Evolutionary conservation across 805 yeast species (phyloP).

Genomic region (Saccharomycopsis guyanensis): DNA sequence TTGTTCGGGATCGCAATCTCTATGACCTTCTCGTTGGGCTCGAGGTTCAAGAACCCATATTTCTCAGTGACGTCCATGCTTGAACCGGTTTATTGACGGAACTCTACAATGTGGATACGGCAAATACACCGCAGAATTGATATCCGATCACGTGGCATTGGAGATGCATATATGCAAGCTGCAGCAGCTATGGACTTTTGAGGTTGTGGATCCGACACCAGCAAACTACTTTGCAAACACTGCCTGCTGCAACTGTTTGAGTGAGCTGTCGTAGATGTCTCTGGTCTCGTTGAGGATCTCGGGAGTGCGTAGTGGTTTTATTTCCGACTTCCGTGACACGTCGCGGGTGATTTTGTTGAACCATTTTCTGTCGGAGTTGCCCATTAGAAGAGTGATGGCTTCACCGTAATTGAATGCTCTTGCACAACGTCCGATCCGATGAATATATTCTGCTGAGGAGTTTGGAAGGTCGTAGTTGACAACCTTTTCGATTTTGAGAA

Average conservation of each 20-base stretch:
- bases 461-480: slow-evolving; percentile 87
- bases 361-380: slow-evolving; percentile 73
- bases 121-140: no score
- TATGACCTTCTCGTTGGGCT: slow-evolving; percentile 25
- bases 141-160: not conserved
- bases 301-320: slow-evolving; percentile 17
- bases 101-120: no score
- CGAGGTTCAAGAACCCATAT: slow-evolving; percentile 23
- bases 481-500: slow-evolving; percentile 61
- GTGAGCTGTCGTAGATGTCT: slow-evolving; percentile 35
- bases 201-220: no score
- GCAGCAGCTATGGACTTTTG: no score
- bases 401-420: slow-evolving; percentile 78
- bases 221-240: no score
- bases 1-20: slow-evolving; percentile 24
- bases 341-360: slow-evolving; percentile 41
- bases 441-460: slow-evolving; percentile 87
- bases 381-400: slow-evolving; percentile 67
- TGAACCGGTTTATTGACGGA: no score
- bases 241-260: slow-evolving; percentile 38
- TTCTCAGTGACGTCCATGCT: slow-evolving; percentile 18
- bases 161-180: no score
- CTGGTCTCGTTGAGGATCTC: slow-evolving; percentile 29
- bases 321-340: slow-evolving; percentile 40
- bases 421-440: slow-evolving; percentile 95